Conservation (phyloP, 768 basidiomycete species). For the Pisolithus albus region DNA sequence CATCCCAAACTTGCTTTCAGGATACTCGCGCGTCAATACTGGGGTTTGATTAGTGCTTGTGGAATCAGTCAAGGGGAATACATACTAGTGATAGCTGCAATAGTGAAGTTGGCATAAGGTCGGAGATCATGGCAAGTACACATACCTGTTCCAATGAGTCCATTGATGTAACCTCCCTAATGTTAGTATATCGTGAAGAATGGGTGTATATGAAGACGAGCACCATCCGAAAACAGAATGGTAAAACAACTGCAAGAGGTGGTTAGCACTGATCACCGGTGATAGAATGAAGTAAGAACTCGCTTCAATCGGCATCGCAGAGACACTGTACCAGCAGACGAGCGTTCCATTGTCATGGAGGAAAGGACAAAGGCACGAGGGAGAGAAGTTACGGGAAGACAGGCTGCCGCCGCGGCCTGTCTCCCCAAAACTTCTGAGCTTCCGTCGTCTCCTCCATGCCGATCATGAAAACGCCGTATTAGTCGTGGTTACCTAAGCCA, state of each 20-base stretch:
- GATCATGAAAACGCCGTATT: too few species aligned
- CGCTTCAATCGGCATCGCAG: too few species aligned
- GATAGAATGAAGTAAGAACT: slow-evolving; percentile 19
- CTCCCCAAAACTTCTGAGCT: too few species aligned
- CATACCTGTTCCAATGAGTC: slow-evolving; percentile 70
- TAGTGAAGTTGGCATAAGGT: slow-evolving; percentile 1
- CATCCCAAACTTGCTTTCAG: slow-evolving; percentile 39
- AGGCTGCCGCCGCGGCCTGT: too few species aligned
- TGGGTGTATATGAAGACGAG: background rate
- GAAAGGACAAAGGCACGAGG: too few species aligned
- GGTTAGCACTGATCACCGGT: too few species aligned
- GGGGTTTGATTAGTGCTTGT: background rate
- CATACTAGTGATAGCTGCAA: slow-evolving; percentile 62
- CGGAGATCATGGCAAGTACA: slow-evolving; percentile 7
- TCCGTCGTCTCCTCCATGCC: too few species aligned
- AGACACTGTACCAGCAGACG: too few species aligned
- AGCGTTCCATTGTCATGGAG: too few species aligned
- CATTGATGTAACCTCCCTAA: slow-evolving; percentile 66
- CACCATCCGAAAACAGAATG: slow-evolving; percentile 83
- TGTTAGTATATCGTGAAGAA: slow-evolving; percentile 2
- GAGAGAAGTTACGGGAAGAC: too few species aligned
- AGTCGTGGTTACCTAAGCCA: too few species aligned
- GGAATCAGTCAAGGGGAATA: background rate
- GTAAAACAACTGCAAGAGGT: slow-evolving; percentile 60
- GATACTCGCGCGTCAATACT: slow-evolving; percentile 73